phyloP scores from a whole-genome alignment of 495 filamentous ascomycete species.

The Neohortaea acidophila region DNA sequence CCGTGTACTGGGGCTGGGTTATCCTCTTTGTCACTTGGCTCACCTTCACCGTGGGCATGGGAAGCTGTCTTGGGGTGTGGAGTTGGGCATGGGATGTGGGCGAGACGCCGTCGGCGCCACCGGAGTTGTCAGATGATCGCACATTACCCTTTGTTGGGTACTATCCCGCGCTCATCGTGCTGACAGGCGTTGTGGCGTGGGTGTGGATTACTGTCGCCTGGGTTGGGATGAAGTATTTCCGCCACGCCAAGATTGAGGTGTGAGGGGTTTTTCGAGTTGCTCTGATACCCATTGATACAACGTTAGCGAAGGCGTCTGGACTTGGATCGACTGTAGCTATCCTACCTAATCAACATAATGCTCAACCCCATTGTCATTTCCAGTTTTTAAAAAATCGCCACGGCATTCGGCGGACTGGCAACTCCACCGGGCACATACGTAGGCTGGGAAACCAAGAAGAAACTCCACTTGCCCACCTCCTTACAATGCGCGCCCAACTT shows the following conservation, averaged over 20 bases:
- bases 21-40: conserved; percentile 80
- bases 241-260: conserved; percentile 71
- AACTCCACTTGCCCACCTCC: conserved; percentile 17
- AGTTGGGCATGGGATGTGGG: conserved; percentile 98
- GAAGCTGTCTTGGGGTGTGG: conserved; percentile 93
- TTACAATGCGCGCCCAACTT: conserved; percentile 19
- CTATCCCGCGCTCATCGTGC: conserved; percentile 83
- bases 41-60: conserved; percentile 91
- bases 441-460: conserved; percentile 20
- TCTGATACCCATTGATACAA: too few species aligned
- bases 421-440: conserved; percentile 20
- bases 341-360: too few species aligned
- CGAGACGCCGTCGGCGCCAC: conserved; percentile 85
- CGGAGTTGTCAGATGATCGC: conserved; percentile 81
- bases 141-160: conserved; percentile 92
- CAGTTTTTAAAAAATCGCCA: conserved; percentile 23
- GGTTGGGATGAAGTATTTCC: conserved; percentile 99
- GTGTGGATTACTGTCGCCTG: conserved; percentile 95
- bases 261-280: too few species aligned
- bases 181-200: conserved; percentile 94
- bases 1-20: conserved; percentile 93
- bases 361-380: too few species aligned
- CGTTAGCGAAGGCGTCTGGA: too few species aligned
- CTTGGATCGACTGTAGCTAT: too few species aligned
- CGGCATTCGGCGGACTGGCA: conserved; percentile 20